Evolutionary conservation across 495 filamentous ascomycete genomes (phyloP).

Genomic region (Podospora tetraspora): DNA sequence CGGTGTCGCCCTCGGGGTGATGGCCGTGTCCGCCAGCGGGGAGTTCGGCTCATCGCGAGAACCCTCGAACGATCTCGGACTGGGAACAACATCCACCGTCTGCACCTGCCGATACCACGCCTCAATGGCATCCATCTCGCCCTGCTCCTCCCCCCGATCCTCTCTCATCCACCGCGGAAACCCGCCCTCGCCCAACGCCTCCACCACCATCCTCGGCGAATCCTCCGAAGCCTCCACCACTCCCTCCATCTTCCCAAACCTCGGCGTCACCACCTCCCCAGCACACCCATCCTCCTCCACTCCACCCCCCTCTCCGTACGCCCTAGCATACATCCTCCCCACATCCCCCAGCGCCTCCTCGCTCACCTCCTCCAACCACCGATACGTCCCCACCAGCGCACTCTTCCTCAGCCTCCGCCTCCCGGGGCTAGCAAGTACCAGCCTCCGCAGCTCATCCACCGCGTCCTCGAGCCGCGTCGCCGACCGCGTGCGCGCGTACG

Average conservation of each 20-base stretch:
- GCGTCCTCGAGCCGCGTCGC: constrained; percentile 51
- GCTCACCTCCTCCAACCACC: constrained; percentile 51
- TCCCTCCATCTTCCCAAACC: constrained; percentile 5
- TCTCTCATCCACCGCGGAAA: constrained; percentile 1
- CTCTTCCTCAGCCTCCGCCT: constrained; percentile 53
- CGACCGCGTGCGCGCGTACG: constrained; percentile 48
- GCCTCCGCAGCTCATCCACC: constrained; percentile 54
- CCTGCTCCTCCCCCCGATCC: constrained; percentile 12
- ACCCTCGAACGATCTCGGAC: background rate
- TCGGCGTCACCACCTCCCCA: constrained; percentile 5
- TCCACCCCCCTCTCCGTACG: constrained; percentile 41
- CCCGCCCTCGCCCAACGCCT: constrained; percentile 3
- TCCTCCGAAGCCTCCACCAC: background rate
- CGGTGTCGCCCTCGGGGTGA: background rate
- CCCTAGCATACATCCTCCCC: constrained; percentile 52
- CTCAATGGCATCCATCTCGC: constrained; percentile 30
- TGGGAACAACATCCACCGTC: constrained; percentile 5
- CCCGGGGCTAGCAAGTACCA: constrained; percentile 52
- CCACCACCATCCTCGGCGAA: background rate
- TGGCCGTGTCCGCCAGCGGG: background rate
- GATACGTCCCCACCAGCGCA: constrained; percentile 56
- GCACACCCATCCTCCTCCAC: constrained; percentile 22
- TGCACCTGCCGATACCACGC: constrained; percentile 31
- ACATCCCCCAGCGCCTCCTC: constrained; percentile 52
- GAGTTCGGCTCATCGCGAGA: background rate